phyloP scores from a whole-genome alignment of 176 grass and related monocot species.

The Carex pumila region DNA sequence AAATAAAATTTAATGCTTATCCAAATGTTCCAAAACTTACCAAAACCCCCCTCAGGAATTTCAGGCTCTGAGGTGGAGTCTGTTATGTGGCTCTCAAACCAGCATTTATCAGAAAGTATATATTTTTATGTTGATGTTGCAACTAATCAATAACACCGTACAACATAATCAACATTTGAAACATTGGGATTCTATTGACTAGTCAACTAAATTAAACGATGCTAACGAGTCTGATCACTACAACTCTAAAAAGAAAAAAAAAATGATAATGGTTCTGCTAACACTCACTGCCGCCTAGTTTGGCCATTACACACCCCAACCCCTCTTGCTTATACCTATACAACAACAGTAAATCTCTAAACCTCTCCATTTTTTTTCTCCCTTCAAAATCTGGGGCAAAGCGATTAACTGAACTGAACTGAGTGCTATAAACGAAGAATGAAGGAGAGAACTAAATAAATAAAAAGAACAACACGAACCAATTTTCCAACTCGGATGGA shows the following conservation, averaged over 20 bases:
- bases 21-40: too few relatives aligned
- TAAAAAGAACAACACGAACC: slow-evolving; percentile 17
- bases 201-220: slow-evolving; percentile 16
- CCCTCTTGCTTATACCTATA: slow-evolving; percentile 17
- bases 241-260: background rate
- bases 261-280: background rate
- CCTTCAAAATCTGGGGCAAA: slow-evolving; percentile 15
- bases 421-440: background rate
- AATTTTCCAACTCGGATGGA: slow-evolving; percentile 6
- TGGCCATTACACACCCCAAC: slow-evolving; percentile 13
- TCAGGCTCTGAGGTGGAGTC: background rate
- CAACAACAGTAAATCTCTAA: slow-evolving; percentile 8
- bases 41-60: too few relatives aligned
- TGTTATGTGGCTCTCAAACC: background rate
- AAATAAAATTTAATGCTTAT: too few relatives aligned
- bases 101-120: background rate
- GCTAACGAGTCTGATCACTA: slow-evolving; percentile 1
- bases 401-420: background rate
- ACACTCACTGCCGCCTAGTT: background rate
- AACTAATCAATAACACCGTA: background rate
- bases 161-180: background rate
- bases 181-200: slow-evolving; percentile 14
- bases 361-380: background rate
- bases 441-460: slow-evolving; percentile 14
- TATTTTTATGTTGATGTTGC: background rate